Conservation (phyloP, 768 basidiomycete species). For the Boletus rubroflammeus region DNA sequence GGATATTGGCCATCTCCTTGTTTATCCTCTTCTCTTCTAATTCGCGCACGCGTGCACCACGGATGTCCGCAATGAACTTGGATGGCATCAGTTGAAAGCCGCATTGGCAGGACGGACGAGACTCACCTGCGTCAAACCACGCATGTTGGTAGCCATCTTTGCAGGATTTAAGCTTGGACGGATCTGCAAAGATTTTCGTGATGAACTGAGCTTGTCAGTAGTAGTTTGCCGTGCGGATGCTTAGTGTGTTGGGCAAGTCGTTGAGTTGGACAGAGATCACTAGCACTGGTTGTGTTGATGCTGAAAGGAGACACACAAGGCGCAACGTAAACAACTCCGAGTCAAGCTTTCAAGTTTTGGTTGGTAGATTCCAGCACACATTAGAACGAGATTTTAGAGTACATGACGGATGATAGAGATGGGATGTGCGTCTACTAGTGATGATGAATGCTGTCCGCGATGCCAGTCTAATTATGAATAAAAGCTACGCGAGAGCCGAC, state of each 20-base stretch:
- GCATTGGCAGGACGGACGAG: not conserved
- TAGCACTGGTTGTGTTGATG: not conserved
- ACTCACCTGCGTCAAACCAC: slow-evolving; percentile 86
- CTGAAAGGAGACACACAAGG: not conserved
- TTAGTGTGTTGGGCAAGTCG: not conserved
- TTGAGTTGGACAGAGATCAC: not conserved
- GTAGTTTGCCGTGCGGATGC: not conserved
- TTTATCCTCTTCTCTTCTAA: slow-evolving; percentile 98
- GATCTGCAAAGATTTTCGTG: not conserved
- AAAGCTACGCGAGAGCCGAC: slow-evolving; percentile 44
- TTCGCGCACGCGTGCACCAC: slow-evolving; percentile 93
- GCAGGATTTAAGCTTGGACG: not conserved
- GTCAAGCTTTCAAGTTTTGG: not conserved
- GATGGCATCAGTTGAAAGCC: slow-evolving; percentile 4
- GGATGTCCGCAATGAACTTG: slow-evolving; percentile 98
- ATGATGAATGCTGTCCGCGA: slow-evolving; percentile 2
- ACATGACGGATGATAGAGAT: slow-evolving; percentile 7
- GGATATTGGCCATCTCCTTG: slow-evolving; percentile 99
- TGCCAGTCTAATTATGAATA: slow-evolving; percentile 22
- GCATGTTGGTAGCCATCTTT: slow-evolving; percentile 85
- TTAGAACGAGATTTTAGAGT: slow-evolving; percentile 19
- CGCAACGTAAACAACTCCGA: not conserved
- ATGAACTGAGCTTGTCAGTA: not conserved
- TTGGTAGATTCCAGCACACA: slow-evolving; percentile 10
- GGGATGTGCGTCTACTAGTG: slow-evolving; percentile 9